Base-by-base conservation (phyloP, 495 filamentous ascomycete species). In the Lichina pygmaea region DNA sequence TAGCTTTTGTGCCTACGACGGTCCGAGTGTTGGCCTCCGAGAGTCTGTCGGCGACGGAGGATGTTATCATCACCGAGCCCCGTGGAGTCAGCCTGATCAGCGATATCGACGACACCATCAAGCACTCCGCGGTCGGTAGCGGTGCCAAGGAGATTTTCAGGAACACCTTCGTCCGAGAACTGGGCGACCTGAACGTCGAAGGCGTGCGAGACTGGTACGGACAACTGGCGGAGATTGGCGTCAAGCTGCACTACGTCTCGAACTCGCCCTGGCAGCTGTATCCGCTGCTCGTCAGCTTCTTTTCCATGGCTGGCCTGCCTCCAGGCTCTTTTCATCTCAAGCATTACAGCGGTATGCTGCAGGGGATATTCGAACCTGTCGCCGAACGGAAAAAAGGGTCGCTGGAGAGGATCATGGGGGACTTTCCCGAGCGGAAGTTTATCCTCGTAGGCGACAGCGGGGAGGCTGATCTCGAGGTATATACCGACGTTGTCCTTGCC, bases 41-140 rank as follows among this genome's bases (percentile, higher is more conserved):
- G 58, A 69, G 76, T 36, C 65, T 99, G 6, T 93, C 85, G 8
- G 73, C 72, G 7, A 77, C 75, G 0, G 76, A 83, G 49, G 68
- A 75, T 11, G 67, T 95, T 34, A 63, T 71, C 37, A 64, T 93
- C 31, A 81, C 78, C 13, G 78, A 91, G 45, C 68, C 79, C 0
- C 63, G 57, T n/a, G 89, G 89, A 17, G 67, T 99, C 50, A 94
- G 86, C 54, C 46, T 99, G 45, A 94, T 99, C 54, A 94, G 83
- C 55, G 89, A 99, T 53, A 86, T 99, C 48, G 89, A 99, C 54
- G 89, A 99, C 58, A 99, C 89, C 0, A 78, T 99, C 48, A 99
- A 99, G 56, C 82, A 84, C 52, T 94, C 91, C 2, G 89, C 81
- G 11, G 89, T 99, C 51, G 65, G 70, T 6, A 68, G 71, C 49